phyloP scores from a whole-genome alignment of 495 filamentous ascomycete species.

The Tuber melanosporum region DNA sequence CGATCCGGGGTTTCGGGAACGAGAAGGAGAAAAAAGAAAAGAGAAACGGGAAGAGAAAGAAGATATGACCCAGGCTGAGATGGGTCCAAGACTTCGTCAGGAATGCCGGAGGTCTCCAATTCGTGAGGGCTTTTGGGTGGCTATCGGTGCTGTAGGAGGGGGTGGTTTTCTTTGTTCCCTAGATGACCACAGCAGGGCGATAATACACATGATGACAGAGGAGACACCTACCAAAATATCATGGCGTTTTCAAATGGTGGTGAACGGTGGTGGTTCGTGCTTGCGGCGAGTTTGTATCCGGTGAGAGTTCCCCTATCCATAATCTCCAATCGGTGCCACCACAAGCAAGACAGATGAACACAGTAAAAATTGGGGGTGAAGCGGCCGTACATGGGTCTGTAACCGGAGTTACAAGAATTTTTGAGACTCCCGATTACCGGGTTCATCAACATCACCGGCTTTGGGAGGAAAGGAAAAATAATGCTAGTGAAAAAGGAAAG shows the following conservation, averaged over 20 bases:
- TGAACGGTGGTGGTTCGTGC: not conserved
- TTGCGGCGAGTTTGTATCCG: not conserved
- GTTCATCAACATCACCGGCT: not conserved
- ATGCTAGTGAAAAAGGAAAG: not conserved
- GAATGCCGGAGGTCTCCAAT: not conserved
- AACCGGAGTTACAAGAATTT: not conserved
- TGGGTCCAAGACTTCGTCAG: not conserved
- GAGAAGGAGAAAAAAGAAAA: not conserved
- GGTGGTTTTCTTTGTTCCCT: not conserved
- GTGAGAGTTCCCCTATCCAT: not conserved
- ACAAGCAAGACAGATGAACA: not conserved
- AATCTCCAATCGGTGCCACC: not conserved
- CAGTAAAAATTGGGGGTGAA: not conserved
- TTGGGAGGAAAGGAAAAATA: not conserved
- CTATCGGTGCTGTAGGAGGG: not conserved
- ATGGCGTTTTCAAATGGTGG: not conserved
- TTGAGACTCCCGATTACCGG: not conserved
- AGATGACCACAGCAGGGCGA: not conserved
- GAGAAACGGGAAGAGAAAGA: not conserved
- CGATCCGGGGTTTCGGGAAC: not conserved
- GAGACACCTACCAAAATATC: not conserved
- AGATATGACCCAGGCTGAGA: not conserved
- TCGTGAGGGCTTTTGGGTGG: not conserved
- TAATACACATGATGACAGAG: not conserved
- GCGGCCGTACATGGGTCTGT: not conserved